These are phyloP conservation scores for Fusarium heterosporum DNA, from an alignment of 2,329 filamentous ascomycete species.

Conservation along the genomic window DNA sequence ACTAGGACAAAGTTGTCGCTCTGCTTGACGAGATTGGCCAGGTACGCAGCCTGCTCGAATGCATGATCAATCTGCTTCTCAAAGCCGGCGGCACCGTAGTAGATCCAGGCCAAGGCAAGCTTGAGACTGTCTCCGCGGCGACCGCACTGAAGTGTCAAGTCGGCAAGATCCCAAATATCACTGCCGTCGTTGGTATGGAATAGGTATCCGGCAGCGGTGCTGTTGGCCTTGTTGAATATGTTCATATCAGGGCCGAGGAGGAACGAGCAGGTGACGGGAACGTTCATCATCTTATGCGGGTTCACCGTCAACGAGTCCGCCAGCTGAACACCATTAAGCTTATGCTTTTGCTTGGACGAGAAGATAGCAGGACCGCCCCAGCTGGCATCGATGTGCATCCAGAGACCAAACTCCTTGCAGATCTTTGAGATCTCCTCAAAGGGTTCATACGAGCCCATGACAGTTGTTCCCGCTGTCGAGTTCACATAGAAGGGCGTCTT, in stretches of 20 bases:
- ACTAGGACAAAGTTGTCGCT: conserved; percentile 76
- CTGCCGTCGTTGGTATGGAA: conserved; percentile 71
- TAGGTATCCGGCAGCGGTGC: conserved; percentile 85
- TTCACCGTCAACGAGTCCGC: conserved; percentile 90
- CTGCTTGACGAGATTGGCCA: conserved; percentile 70
- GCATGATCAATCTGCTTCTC: conserved; percentile 75
- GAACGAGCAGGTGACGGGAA: conserved; percentile 91
- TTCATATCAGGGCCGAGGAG: conserved; percentile 81
- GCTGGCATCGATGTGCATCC: conserved; percentile 92
- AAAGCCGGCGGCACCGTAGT: conserved; percentile 84
- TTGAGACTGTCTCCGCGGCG: conserved; percentile 88
- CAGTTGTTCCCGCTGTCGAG: conserved; percentile 93
- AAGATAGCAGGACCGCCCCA: conserved; percentile 93
- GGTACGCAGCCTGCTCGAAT: conserved; percentile 75
- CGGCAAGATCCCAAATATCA: conserved; percentile 89
- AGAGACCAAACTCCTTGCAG: conserved; percentile 78
- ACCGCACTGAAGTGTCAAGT: conserved; percentile 93
- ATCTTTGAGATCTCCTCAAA: conserved; percentile 76
- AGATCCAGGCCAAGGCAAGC: conserved; percentile 88
- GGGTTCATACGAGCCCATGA: conserved; percentile 89
- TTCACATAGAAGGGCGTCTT: conserved; percentile 94
- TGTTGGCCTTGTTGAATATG: conserved; percentile 86
- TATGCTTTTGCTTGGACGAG: conserved; percentile 69
- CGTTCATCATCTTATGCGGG: conserved; percentile 97
- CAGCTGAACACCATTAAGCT: conserved; percentile 76